Conservation (phyloP, 1,284 basidiomycete genomes). For the Sporisorium reilianum region DNA sequence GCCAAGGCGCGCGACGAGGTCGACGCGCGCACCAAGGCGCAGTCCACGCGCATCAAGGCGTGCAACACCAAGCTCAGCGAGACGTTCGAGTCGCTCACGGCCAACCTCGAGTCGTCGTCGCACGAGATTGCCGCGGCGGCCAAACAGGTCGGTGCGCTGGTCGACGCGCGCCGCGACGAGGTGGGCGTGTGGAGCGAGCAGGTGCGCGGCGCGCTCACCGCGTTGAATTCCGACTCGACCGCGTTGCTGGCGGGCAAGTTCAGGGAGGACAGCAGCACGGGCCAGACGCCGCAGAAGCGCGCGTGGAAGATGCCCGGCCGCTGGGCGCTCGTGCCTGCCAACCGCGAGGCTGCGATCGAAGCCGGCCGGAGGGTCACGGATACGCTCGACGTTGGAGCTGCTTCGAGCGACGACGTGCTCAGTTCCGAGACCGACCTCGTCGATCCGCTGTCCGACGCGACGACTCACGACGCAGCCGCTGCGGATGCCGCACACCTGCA, state of each 20-base stretch:
- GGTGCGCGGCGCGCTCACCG: slow-evolving; percentile 12
- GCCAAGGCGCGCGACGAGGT: slow-evolving; percentile 20
- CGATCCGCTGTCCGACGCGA: slow-evolving; percentile 9
- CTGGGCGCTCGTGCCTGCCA: slow-evolving; percentile 52
- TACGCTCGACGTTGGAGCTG: slow-evolving; percentile 4
- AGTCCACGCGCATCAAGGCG: slow-evolving; percentile 40
- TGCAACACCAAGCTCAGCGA: slow-evolving; percentile 39
- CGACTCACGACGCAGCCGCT: background rate
- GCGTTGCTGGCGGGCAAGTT: slow-evolving; percentile 26
- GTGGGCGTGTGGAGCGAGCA: slow-evolving; percentile 22
- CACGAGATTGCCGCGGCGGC: slow-evolving; percentile 8
- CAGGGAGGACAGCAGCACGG: slow-evolving; percentile 45
- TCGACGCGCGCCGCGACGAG: slow-evolving; percentile 11
- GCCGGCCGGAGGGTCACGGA: slow-evolving; percentile 30
- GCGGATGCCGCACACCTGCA: slow-evolving; percentile 4
- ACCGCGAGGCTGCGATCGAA: slow-evolving; percentile 48
- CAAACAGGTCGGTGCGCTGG: slow-evolving; percentile 4
- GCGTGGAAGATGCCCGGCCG: slow-evolving; percentile 34
- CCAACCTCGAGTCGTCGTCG: slow-evolving; percentile 11
- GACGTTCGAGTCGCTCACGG: slow-evolving; percentile 21
- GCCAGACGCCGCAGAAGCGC: slow-evolving; percentile 58
- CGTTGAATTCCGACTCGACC: slow-evolving; percentile 26
- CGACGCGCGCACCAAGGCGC: slow-evolving; percentile 33
- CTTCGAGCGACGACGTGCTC: slow-evolving; percentile 8
- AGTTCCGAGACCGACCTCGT: slow-evolving; percentile 16